Percentiles rank a stretch among this genome's conserved stretches.
Conservation (phyloP, 139 green algal genomes). For the Picochlorum sp. region DNA sequence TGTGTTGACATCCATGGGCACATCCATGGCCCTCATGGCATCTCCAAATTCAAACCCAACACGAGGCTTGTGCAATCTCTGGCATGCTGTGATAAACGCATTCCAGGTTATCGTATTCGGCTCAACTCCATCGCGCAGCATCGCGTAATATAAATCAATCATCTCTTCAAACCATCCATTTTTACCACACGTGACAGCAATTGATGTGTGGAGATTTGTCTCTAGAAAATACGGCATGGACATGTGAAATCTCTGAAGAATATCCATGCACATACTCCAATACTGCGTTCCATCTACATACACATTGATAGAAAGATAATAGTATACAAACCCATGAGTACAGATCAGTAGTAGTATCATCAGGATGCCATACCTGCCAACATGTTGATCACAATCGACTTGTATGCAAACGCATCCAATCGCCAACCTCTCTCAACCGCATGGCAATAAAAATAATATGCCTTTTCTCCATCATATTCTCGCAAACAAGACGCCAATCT, state of each 20-base stretch:
- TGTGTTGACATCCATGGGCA: not conserved
- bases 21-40: slow-evolving; percentile 4
- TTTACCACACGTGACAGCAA: slow-evolving; percentile 2
- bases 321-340: not conserved
- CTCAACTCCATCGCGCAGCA: slow-evolving; percentile 12
- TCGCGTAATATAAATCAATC: slow-evolving; percentile 6
- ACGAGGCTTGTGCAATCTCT: not conserved
- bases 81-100: slow-evolving; percentile 5
- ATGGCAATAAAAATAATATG: not conserved
- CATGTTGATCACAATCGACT: not conserved
- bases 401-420: not conserved
- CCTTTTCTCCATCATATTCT: not conserved
- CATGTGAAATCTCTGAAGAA: slow-evolving; percentile 8
- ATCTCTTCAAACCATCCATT: slow-evolving; percentile 7
- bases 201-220: slow-evolving; percentile 8
- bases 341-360: not conserved
- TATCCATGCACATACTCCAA: not conserved
- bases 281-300: not conserved
- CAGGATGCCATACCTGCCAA: not conserved
- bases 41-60: slow-evolving; percentile 7
- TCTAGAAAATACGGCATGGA: not conserved
- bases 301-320: not conserved
- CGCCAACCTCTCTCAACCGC: not conserved
- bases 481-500: not conserved
- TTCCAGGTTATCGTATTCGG: slow-evolving; percentile 8